Conservation (phyloP, 78 protist genomes). For the Protostelium mycophagum region DNA sequence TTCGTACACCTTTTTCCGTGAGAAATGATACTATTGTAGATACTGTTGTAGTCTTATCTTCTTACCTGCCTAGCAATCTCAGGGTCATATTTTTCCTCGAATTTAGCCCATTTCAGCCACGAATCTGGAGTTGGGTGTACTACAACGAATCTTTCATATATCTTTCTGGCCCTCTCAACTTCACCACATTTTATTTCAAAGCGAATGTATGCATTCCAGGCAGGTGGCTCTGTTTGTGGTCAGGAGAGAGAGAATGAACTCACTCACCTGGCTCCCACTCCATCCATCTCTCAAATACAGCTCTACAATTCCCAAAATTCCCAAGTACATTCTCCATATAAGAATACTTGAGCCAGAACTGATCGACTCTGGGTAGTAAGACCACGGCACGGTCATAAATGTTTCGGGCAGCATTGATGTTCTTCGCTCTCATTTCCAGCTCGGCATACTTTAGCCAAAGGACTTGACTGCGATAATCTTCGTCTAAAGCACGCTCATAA, state of each 20-base stretch:
- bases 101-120: conserved; percentile 89
- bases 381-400: conserved; percentile 94
- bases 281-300: conserved; percentile 97
- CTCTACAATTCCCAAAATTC: conserved; percentile 80
- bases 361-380: conserved; percentile 86
- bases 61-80: background rate
- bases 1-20: background rate
- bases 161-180: conserved; percentile 16
- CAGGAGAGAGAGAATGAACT: background rate
- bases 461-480: conserved; percentile 37
- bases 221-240: conserved; percentile 17
- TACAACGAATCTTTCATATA: conserved; percentile 12
- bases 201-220: conserved; percentile 88
- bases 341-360: conserved; percentile 91
- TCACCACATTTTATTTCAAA: conserved; percentile 77
- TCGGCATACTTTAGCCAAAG: conserved; percentile 95
- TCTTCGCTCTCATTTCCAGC: conserved; percentile 90
- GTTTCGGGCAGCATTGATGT: conserved; percentile 94
- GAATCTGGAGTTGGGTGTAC: conserved; percentile 54
- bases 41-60: background rate
- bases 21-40: background rate
- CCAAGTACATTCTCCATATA: conserved; percentile 96
- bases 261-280: conserved; percentile 62
- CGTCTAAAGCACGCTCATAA: conserved; percentile 90
- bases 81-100: background rate